These are phyloP conservation scores for Diaporthe sp. DNA, from an alignment of 2,329 filamentous ascomycete genomes.

Conservation along the genomic window DNA sequence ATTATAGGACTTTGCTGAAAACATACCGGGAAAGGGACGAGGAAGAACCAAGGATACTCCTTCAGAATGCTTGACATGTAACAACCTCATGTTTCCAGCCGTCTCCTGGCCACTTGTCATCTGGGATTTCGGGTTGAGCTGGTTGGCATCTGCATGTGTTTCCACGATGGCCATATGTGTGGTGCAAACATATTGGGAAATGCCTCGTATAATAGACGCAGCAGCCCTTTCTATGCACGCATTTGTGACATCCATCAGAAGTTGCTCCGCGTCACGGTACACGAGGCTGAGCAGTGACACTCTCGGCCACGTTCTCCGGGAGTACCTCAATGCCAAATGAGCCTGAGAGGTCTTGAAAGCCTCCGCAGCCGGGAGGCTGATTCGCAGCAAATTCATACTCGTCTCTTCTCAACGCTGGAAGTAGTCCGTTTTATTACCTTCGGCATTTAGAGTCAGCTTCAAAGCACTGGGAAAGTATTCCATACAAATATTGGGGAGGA, in stretches of 20 bases:
- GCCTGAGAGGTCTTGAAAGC: too few species aligned
- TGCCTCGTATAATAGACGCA: not conserved
- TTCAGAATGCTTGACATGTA: not conserved
- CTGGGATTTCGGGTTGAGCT: not conserved
- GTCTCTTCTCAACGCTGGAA: constrained; percentile 7
- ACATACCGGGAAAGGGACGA: not conserved
- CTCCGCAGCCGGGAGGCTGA: not conserved
- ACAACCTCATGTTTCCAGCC: not conserved
- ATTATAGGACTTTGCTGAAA: not conserved
- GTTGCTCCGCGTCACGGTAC: not conserved
- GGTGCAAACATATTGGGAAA: not conserved
- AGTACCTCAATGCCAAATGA: not conserved
- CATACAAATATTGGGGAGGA: too few species aligned
- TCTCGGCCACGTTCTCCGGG: too few species aligned
- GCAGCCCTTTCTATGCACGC: too few species aligned
- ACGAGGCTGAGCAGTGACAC: not conserved
- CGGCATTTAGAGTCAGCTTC: too few species aligned
- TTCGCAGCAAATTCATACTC: not conserved
- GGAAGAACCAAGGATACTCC: not conserved
- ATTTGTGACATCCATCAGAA: not conserved
- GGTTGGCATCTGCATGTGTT: not conserved
- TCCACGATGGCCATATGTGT: not conserved
- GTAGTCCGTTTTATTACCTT: constrained; percentile 44
- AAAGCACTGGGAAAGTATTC: too few species aligned
- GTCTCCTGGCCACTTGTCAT: too few species aligned